Base-by-base conservation (phyloP, 495 filamentous ascomycete genomes). In the Aspergillus indologenus region DNA sequence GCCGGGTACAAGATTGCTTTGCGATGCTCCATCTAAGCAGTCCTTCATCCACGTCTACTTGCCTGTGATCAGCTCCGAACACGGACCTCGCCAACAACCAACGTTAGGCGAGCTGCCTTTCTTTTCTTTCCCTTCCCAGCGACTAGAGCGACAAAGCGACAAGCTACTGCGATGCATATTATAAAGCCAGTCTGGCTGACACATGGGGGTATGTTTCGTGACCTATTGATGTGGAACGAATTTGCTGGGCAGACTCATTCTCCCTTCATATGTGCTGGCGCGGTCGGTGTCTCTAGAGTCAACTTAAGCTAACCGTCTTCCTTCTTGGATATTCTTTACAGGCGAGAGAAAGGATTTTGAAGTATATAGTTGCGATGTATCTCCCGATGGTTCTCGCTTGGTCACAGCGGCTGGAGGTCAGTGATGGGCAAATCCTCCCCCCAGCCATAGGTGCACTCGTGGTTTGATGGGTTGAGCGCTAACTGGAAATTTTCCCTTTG, bases 281-380 rank as follows among this genome's bases (percentile, higher is more conserved):
- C 34, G 5, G 34, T 40, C 34, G 34, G 34, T 8, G 34, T 26
- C 42, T 45, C 6, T 15, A 1, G 24, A 17, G 23, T 48, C 23
- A 24, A 7, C 45, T 23, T 12, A 3, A 6, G 51, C 59, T 62
- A 47, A 67, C 50, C 22, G 9, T 40, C 15, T 46, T 20, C 24
- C 14, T 48, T 26, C 22, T 40, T 7, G 20, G 9, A 4, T 49
- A 9, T 47, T 57, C 23, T 51, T 40, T 58, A 58, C 68, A 90
- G 92, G 91, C 64, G 93, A 98, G 77, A 89, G 93, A 71, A 96
- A 96, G 65, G 91, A 96, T 66, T 94, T 94, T 72, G 95, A 98
- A 74, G 91, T 96, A 59, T 99, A 96, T 75, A 95, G 90, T 68
- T 96, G 93, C 73, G 90, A 98, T 79, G 85, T 98, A 57, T 98